phyloP scores from a whole-genome alignment of 2,329 filamentous ascomycete species.

The Neonectria magnoliae region DNA sequence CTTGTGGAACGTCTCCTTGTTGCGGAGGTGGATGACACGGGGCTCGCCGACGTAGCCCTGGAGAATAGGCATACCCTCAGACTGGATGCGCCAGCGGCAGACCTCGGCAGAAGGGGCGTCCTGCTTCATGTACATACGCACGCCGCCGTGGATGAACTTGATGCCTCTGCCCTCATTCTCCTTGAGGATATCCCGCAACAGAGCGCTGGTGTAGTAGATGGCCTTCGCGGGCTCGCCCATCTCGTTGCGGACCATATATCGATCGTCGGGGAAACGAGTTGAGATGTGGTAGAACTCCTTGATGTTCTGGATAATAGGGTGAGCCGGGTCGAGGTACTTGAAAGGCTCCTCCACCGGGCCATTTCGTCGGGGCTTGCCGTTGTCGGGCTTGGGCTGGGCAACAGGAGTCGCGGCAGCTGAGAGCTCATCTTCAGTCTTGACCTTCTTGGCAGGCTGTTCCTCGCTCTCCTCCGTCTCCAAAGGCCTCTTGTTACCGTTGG shows the following conservation, averaged over 20 bases:
- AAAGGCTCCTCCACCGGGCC: slow-evolving; percentile 86
- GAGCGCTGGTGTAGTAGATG: slow-evolving; percentile 92
- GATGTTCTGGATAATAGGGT: slow-evolving; percentile 81
- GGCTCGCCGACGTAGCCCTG: slow-evolving; percentile 88
- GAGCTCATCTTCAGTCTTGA: slow-evolving; percentile 52
- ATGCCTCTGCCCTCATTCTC: slow-evolving; percentile 91
- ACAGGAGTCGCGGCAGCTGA: slow-evolving; percentile 34
- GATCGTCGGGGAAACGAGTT: slow-evolving; percentile 83
- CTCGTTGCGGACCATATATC: slow-evolving; percentile 96
- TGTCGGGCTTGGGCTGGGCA: slow-evolving; percentile 40
- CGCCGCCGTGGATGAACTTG: slow-evolving; percentile 95
- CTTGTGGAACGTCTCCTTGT: slow-evolving; percentile 81
- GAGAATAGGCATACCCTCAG: slow-evolving; percentile 89
- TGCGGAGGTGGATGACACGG: slow-evolving; percentile 78
- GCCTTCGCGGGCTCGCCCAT: slow-evolving; percentile 89
- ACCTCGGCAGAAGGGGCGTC: slow-evolving; percentile 87
- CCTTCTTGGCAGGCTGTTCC: slow-evolving; percentile 58
- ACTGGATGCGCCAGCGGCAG: slow-evolving; percentile 95
- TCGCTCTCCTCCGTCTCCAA: slow-evolving; percentile 49
- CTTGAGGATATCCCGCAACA: slow-evolving; percentile 85
- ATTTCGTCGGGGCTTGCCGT: slow-evolving; percentile 54
- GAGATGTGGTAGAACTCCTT: slow-evolving; percentile 88
- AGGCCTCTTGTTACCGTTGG: slow-evolving; percentile 49
- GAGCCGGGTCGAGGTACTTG: slow-evolving; percentile 82
- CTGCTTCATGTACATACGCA: slow-evolving; percentile 99